Evolutionary conservation across 2,329 filamentous ascomycete species (phyloP).

Genomic region (Fusarium sp.): DNA sequence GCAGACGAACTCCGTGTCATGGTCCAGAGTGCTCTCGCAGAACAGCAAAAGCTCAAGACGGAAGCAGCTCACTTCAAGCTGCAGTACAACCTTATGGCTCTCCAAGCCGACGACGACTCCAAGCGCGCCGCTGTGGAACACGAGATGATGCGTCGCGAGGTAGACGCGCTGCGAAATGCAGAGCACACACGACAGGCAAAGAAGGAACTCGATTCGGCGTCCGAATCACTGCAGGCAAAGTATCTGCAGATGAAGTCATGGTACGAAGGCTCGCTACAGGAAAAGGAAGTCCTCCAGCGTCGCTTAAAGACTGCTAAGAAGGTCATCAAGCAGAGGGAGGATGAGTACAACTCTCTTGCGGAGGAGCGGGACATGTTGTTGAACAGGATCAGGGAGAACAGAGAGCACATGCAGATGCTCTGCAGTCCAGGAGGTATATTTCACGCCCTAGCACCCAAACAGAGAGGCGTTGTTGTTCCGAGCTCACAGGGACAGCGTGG

Average conservation of each 20-base stretch:
- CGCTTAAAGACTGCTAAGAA: constrained; percentile 80
- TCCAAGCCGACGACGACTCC: constrained; percentile 85
- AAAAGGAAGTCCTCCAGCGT: constrained; percentile 71
- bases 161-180: constrained; percentile 81
- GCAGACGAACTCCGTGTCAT: constrained; percentile 67
- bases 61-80: constrained; percentile 90
- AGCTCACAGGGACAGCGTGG: constrained; percentile 59
- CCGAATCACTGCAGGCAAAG: constrained; percentile 65
- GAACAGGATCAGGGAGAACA: constrained; percentile 87
- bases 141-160: constrained; percentile 88
- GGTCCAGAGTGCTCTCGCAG: constrained; percentile 64
- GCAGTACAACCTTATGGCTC: constrained; percentile 84
- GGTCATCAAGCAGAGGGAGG: constrained; percentile 80
- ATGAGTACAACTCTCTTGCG: constrained; percentile 73
- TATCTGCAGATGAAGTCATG: constrained; percentile 72
- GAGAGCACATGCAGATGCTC: constrained; percentile 84
- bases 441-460: constrained; percentile 70
- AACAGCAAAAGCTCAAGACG: constrained; percentile 75
- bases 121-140: constrained; percentile 92
- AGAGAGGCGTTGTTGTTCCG: constrained; percentile 52
- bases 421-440: constrained; percentile 79
- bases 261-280: constrained; percentile 73
- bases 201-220: constrained; percentile 62
- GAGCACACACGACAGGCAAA: constrained; percentile 74
- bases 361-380: constrained; percentile 84